A percentile compares a stretch with the other conserved stretches of the same genome.
Evolutionary conservation across 306 rosid species (phyloP).

Genomic region (Dryas drummondii): DNA sequence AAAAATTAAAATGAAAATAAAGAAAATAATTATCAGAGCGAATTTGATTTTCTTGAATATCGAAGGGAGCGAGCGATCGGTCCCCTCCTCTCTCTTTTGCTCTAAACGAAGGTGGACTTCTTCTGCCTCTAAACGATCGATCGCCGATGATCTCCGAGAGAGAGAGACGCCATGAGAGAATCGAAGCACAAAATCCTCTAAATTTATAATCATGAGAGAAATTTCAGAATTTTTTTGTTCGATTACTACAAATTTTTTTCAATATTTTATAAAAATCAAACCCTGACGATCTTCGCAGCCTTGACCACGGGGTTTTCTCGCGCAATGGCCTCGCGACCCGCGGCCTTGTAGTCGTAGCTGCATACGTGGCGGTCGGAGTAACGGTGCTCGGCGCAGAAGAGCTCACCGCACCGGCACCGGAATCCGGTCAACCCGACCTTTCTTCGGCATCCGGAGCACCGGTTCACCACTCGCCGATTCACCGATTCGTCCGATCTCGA

Average conservation of each 20-base stretch:
- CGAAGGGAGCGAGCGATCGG: constrained; percentile 15
- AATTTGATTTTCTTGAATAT: constrained; percentile 27
- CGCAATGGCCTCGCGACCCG: constrained; percentile 85
- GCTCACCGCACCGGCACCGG: constrained; percentile 93
- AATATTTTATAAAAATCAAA: constrained; percentile 36
- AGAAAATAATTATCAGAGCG: constrained; percentile 52
- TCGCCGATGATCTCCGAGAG: constrained; percentile 30
- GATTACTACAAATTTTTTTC: constrained; percentile 20
- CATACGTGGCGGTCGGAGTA: constrained; percentile 97
- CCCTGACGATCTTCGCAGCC: constrained; percentile 83
- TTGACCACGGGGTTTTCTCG: constrained; percentile 88
- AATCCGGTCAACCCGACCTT: constrained; percentile 89
- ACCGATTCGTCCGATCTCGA: constrained; percentile 35
- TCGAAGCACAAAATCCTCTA: constrained; percentile 30
- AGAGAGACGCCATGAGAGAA: constrained; percentile 29
- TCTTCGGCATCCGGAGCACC: constrained; percentile 82
- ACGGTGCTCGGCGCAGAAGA: constrained; percentile 83
- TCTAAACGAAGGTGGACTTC: no score
- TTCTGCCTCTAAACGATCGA: background rate
- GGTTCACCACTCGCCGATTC: constrained; percentile 59
- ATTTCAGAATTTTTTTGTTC: constrained; percentile 8
- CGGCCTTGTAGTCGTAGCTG: constrained; percentile 83
- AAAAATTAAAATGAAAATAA: constrained; percentile 19
- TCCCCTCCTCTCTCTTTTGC: constrained; percentile 13
- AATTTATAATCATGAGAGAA: background rate